Evolutionary conservation across 2,329 filamentous ascomycete genomes (phyloP).

Genomic region (Fusarium sambucinum): DNA sequence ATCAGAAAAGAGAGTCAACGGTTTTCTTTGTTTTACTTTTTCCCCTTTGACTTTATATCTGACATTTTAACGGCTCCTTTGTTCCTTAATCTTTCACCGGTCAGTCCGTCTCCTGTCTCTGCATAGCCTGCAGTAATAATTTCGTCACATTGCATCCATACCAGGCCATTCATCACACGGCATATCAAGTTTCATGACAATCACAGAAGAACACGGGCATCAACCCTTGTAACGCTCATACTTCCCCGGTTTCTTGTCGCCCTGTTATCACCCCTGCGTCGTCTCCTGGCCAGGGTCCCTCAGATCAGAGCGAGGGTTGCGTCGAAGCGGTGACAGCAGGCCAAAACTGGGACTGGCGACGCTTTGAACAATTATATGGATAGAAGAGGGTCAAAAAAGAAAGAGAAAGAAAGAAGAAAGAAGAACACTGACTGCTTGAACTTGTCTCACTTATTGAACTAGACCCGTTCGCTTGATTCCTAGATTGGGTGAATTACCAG

Average conservation of each 20-base stretch:
- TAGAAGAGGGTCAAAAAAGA: conserved; percentile 17
- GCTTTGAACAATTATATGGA: not conserved
- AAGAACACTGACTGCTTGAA: not conserved
- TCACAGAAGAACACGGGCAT: not conserved
- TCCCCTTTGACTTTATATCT: not conserved
- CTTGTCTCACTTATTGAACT: not conserved
- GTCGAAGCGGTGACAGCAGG: conserved; percentile 44
- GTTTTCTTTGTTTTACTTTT: not conserved
- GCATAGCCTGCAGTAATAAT: not conserved
- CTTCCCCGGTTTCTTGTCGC: conserved; percentile 37
- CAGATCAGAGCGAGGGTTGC: conserved; percentile 23
- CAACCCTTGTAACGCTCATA: conserved; percentile 16
- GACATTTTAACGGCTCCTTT: not conserved
- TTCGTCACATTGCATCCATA: conserved; percentile 16
- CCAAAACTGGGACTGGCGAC: conserved; percentile 22
- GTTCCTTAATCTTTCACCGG: not conserved
- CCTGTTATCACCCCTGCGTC: conserved; percentile 38
- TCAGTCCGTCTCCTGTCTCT: not conserved
- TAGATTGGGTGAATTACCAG: not conserved
- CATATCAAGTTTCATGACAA: conserved; percentile 5
- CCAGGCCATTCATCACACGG: conserved; percentile 17
- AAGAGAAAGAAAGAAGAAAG: not conserved
- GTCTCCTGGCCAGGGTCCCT: conserved; percentile 37
- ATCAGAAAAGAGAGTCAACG: not conserved
- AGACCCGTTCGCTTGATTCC: not conserved